Conservation (phyloP, 352 stramenopile genomes). For the Phytophthora pistaciae region DNA sequence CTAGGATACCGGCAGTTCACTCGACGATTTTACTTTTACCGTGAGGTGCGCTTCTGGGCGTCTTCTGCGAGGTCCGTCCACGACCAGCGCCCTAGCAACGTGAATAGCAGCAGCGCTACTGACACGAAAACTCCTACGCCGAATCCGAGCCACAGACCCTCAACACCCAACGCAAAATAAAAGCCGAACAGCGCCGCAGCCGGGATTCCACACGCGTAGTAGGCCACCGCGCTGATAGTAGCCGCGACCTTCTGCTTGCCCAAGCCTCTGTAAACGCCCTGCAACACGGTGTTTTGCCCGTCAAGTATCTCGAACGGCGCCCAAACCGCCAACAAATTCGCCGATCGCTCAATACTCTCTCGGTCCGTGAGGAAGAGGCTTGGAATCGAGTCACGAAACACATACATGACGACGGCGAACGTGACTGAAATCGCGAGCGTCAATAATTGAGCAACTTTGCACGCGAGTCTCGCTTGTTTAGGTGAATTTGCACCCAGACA, state of each 20-base stretch:
- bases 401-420: conserved; percentile 47
- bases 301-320: conserved; percentile 77
- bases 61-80: conserved; percentile 49
- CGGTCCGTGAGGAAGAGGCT: conserved; percentile 51
- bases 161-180: conserved; percentile 46
- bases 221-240: conserved; percentile 74
- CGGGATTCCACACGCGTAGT: conserved; percentile 81
- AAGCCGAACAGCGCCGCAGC: conserved; percentile 70
- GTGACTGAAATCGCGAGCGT: conserved; percentile 39
- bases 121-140: conserved; percentile 51
- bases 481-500: conserved; percentile 72
- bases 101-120: conserved; percentile 13
- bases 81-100: conserved; percentile 20
- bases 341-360: conserved; percentile 47
- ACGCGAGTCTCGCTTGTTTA: conserved; percentile 51
- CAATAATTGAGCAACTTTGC: conserved; percentile 51
- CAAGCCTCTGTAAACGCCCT: conserved; percentile 78
- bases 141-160: conserved; percentile 86
- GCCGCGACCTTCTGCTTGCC: conserved; percentile 75
- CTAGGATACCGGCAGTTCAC: too few relatives aligned
- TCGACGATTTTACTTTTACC: neutral
- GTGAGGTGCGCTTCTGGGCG: conserved; percentile 43
- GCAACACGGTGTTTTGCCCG: conserved; percentile 67
- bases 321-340: conserved; percentile 62
- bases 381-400: conserved; percentile 52